Conservation (phyloP, 2,329 filamentous ascomycete species). For the Fusarium foetens region DNA sequence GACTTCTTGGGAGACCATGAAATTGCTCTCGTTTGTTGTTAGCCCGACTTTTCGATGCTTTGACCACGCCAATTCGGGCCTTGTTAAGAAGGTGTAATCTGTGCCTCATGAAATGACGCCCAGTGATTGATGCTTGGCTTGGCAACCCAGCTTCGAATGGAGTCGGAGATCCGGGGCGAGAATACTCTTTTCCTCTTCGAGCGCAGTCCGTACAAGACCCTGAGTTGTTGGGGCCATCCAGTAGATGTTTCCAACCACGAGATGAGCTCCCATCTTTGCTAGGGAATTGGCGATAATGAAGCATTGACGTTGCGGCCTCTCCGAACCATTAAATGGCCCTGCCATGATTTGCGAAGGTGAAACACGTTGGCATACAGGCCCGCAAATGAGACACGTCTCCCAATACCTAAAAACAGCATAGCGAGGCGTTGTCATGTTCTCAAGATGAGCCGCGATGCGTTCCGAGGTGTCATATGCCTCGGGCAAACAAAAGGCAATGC, state of each 20-base stretch:
- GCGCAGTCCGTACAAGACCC: conserved; percentile 1
- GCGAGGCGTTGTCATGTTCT: conserved; percentile 25
- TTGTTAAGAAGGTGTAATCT: conserved; percentile 31
- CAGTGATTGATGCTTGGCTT: conserved; percentile 23
- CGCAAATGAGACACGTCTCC: conserved; percentile 38
- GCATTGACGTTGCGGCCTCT: conserved; percentile 35
- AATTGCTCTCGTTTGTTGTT: conserved; percentile 25
- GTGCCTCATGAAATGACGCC: conserved; percentile 30
- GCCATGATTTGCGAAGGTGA: conserved; percentile 33
- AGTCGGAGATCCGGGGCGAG: conserved; percentile 29
- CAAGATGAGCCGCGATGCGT: conserved; percentile 33
- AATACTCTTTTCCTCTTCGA: conserved; percentile 23
- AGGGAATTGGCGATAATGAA: conserved; percentile 18
- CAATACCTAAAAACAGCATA: conserved; percentile 30
- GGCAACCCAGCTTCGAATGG: conserved; percentile 25
- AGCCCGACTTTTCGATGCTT: conserved; percentile 38
- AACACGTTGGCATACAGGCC: conserved; percentile 38
- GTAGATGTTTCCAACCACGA: background rate
- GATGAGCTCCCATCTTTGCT: background rate
- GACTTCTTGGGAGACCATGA: conserved; percentile 39
- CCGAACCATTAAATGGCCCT: conserved; percentile 26
- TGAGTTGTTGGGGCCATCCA: background rate
- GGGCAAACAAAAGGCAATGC: conserved; percentile 18
- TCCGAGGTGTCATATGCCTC: conserved; percentile 35
- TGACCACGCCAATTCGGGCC: conserved; percentile 43